Conservation (phyloP, 441 rosid species). For the Syzygium syzygioides region DNA sequence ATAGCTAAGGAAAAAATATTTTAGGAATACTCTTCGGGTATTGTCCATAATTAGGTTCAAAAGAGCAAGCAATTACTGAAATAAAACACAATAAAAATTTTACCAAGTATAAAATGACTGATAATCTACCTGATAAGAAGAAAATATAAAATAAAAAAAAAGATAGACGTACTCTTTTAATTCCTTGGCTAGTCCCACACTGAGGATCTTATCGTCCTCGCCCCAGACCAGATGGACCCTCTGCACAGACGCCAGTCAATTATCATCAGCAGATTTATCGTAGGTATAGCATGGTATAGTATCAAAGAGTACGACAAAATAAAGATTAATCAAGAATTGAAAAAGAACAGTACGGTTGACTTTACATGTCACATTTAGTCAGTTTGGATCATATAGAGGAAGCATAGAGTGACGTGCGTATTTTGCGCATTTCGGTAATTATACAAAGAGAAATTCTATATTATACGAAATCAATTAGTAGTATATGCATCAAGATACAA, state of each 20-base stretch:
- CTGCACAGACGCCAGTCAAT: constrained; percentile 9
- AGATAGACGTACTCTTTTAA: constrained; percentile 16
- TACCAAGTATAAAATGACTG: background rate
- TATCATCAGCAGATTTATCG: background rate
- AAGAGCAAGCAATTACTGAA: background rate
- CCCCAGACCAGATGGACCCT: constrained; percentile 34
- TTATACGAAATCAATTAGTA: background rate
- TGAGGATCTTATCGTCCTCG: constrained; percentile 17
- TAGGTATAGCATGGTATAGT: background rate
- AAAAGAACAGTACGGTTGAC: background rate
- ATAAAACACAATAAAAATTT: background rate
- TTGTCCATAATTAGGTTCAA: background rate
- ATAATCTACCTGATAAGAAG: background rate
- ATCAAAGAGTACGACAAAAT: background rate
- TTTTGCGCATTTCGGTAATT: background rate
- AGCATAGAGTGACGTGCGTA: background rate
- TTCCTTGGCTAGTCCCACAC: constrained; percentile 9
- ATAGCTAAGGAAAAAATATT: background rate
- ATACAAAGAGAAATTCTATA: background rate
- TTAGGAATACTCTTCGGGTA: background rate
- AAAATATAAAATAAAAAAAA: background rate
- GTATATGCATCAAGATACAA: background rate
- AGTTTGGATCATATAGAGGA: background rate
- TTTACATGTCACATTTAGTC: background rate
- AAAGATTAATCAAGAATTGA: background rate